These are phyloP conservation scores for Hyaloscypha finlandica DNA, from an alignment of 495 filamentous ascomycete genomes.

Conservation along the genomic window DNA sequence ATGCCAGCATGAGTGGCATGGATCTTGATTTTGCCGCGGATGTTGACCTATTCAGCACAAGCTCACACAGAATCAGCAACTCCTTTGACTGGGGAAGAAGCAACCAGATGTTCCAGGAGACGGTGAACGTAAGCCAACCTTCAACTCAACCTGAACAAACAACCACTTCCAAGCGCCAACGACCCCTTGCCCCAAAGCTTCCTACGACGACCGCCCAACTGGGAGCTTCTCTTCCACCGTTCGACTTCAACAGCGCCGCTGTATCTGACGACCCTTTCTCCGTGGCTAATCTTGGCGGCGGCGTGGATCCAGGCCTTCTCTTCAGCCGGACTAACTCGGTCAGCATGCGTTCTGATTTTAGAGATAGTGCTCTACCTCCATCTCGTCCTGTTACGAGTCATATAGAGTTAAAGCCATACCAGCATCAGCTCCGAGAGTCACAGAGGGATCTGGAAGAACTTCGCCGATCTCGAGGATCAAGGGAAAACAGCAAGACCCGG, in stretches of 20 bases:
- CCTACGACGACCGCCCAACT: slow-evolving; percentile 9
- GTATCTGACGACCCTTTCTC: slow-evolving; percentile 28
- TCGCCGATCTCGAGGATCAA: slow-evolving; percentile 39
- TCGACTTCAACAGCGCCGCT: slow-evolving; percentile 19
- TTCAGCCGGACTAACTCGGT: slow-evolving; percentile 47
- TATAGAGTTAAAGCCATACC: slow-evolving; percentile 52
- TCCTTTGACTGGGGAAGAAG: slow-evolving; percentile 53
- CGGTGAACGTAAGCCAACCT: slow-evolving; percentile 28
- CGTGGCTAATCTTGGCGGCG: slow-evolving; percentile 17
- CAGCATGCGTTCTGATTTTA: slow-evolving; percentile 43
- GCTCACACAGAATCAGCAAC: slow-evolving; percentile 35
- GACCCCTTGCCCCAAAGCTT: slow-evolving; percentile 33
- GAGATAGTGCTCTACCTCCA: slow-evolving; percentile 41
- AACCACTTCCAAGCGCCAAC: slow-evolving; percentile 24
- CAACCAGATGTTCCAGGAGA: slow-evolving; percentile 48
- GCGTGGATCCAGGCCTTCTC: slow-evolving; percentile 56
- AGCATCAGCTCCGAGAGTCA: slow-evolving; percentile 59
- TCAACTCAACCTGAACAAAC: slow-evolving; percentile 10
- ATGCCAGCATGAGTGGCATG: slow-evolving; percentile 53
- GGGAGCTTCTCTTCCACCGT: slow-evolving; percentile 19
- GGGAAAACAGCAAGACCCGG: slow-evolving; percentile 30
- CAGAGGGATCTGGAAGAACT: slow-evolving; percentile 51
- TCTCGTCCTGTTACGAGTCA: slow-evolving; percentile 40
- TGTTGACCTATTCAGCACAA: slow-evolving; percentile 36
- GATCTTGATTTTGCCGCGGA: slow-evolving; percentile 52